Conservation (phyloP, 2,329 filamentous ascomycete genomes). For the Penicillium sp. region DNA sequence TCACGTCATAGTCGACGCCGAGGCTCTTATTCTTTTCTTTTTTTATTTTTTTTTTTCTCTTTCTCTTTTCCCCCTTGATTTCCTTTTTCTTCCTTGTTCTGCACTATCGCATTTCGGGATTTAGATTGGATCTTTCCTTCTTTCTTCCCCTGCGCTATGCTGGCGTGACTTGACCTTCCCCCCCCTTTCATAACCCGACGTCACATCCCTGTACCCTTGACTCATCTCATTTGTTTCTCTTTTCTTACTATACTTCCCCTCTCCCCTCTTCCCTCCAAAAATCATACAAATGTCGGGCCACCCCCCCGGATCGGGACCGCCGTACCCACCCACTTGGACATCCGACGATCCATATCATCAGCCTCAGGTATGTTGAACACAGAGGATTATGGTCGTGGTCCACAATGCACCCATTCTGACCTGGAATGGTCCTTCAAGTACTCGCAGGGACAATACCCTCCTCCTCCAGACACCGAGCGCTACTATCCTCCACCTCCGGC, state of each 20-base stretch:
- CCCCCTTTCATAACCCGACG: constrained; percentile 24
- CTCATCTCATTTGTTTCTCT: constrained; percentile 21
- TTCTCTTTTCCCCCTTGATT: constrained; percentile 9
- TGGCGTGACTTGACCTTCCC: constrained; percentile 22
- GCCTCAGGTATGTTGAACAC: no score
- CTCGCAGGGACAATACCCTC: constrained; percentile 34
- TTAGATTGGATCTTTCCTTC: constrained; percentile 14
- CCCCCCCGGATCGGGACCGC: constrained; percentile 45
- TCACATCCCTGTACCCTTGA: constrained; percentile 28
- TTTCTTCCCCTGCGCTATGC: constrained; percentile 26
- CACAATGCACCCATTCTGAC: not conserved
- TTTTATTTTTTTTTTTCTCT: constrained; percentile 17
- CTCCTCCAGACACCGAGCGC: constrained; percentile 21
- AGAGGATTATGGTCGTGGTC: no score
- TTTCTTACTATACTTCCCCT: constrained; percentile 10
- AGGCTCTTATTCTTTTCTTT: constrained; percentile 23
- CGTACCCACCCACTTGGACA: constrained; percentile 47
- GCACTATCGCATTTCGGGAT: constrained; percentile 3
- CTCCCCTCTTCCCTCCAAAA: constrained; percentile 20
- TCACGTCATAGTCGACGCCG: constrained; percentile 32
- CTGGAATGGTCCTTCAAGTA: constrained; percentile 23
- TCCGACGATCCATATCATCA: not conserved
- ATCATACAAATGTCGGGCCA: constrained; percentile 44
- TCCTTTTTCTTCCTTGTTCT: constrained; percentile 8
- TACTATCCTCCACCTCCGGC: constrained; percentile 35